Evolutionary conservation across 768 basidiomycete species (phyloP), one percentile per base, ranked within the genome.

Genomic region (Coprinellus micaceus): DNA sequence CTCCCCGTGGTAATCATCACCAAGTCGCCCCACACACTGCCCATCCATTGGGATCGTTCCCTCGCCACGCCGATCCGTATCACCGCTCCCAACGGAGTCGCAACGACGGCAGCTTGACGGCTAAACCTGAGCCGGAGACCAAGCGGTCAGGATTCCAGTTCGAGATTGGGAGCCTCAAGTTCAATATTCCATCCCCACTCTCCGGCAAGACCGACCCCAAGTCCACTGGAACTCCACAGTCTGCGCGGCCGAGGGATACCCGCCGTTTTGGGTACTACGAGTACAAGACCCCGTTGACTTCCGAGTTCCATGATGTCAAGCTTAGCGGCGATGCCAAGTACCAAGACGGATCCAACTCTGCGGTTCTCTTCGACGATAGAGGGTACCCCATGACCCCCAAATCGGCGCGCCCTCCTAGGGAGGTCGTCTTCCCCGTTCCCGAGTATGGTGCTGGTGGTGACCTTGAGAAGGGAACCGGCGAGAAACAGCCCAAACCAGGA

Each of bases 21-120:
- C 47, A n/a, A 15, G 36, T n/a, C 11, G 55, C 48, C 12, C 55
- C 55, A 13, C 56, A 57, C 36, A 57, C 56, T 25, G 56, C 56
- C 3, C 56, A 57, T 39, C 56, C 56, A 3, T 22, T 41, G 13
- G 56, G 56, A 17, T 13, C 19, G 2, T 57, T 57, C 30, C 56
- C 40, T 22, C 56, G 56, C 4, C 51, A 22, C 19, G 24, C 15
- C 36, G 44, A 54, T 24, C 6, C 25, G 29, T 21, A 51, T 30
- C 49, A 24, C n/a, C 49, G 5, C 19, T 28, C 24, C 24, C 28
- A 24, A 11, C 29, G 30, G n/a, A 15, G 19, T n/a, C 30, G 22
- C 30, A 28, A 37, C 49, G 49, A 51, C 4, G 49, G 49, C 13
- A 51, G 48, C 48, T 26, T 51, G 30, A 36, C 49, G 26, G 29